Percentiles rank a stretch among this genome's conserved stretches.
Conservation (phyloP, 2,329 filamentous ascomycete species). For the Apiospora phragmitis region DNA sequence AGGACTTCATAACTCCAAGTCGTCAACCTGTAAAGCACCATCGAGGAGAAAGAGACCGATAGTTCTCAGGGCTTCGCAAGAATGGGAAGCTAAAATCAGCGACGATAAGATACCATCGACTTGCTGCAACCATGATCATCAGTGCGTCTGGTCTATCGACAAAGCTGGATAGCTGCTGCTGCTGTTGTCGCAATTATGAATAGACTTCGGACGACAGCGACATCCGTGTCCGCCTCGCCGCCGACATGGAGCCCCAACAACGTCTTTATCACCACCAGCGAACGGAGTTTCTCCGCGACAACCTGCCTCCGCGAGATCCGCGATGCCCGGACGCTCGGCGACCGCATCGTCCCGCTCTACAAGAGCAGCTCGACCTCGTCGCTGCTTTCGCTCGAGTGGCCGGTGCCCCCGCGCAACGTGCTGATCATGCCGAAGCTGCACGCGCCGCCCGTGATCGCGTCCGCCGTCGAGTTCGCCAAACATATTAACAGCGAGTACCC, state of each 20-base stretch:
- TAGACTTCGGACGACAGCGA: conserved; percentile 7
- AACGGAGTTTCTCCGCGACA: conserved; percentile 51
- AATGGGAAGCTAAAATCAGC: background rate
- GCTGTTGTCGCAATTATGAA: background rate
- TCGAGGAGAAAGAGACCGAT: background rate
- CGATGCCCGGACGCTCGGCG: conserved; percentile 49
- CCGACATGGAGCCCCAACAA: background rate
- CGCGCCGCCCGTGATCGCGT: conserved; percentile 51
- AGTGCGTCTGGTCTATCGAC: background rate
- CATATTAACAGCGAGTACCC: conserved; percentile 82
- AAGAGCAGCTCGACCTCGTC: conserved; percentile 58
- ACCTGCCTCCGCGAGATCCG: conserved; percentile 46
- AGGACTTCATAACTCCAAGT: background rate
- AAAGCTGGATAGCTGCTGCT: conserved; percentile 2
- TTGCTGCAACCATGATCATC: background rate
- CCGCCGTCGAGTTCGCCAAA: conserved; percentile 58
- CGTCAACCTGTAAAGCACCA: background rate
- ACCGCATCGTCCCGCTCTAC: conserved; percentile 63
- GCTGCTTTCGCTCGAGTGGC: conserved; percentile 56
- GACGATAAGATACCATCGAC: background rate
- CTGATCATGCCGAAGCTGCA: conserved; percentile 61
- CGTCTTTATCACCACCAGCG: background rate
- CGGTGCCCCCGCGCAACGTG: conserved; percentile 55
- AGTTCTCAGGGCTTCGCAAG: background rate
- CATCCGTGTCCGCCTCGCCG: background rate